Evolutionary conservation across 345 rosid genomes (phyloP), one percentile per base, ranked within the genome.

Genomic region (Bruguiera parviflora): DNA sequence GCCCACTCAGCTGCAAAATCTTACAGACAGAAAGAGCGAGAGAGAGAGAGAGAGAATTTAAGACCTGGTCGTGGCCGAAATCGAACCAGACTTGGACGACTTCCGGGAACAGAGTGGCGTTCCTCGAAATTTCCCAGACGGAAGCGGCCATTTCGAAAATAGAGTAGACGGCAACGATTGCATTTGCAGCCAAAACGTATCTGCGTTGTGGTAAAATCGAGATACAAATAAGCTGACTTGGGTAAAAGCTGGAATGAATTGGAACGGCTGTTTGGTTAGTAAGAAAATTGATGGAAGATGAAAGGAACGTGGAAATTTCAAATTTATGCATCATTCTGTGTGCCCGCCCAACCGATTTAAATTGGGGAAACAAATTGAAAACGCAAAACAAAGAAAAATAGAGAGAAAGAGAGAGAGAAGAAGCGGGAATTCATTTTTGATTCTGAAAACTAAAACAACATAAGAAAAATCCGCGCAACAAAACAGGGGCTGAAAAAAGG

Each of bases 41-140:
- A 33, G 13, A 22, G 15, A 55, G 1, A 55, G 28, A 55, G 15
- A 55, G 28, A 27, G 1, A 27, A 27, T 27, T 27, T 27, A 1
- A 13, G 20, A 92, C 98, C 98, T 94, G 98, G 75, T 94, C 98
- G 69, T 94, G 98, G n/a, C 97, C 88, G 76, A 91, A 94, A 64
- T 94, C 98, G 95, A 94, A 94, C 98, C 97, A 94, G 64, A 94
- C 92, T 58, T 94, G 98, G 24, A 89, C 61, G 43, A 85, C 68
- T 79, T 94, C 96, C 18, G 98, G 98, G 80, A 91, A 84, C 68
- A 94, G 63, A 0, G 98, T 91, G 31, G 82, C 80, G 63, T 81
- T 89, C 65, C 81, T 83, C 4, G 92, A 83, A 49, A 94, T 85
- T 73, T 94, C 98, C 98, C 97, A 91, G 66, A 87, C 93, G 32